Evolutionary conservation across 768 basidiomycete species (phyloP), one percentile per base, ranked within the genome.

Genomic region (Boletales sp.): DNA sequence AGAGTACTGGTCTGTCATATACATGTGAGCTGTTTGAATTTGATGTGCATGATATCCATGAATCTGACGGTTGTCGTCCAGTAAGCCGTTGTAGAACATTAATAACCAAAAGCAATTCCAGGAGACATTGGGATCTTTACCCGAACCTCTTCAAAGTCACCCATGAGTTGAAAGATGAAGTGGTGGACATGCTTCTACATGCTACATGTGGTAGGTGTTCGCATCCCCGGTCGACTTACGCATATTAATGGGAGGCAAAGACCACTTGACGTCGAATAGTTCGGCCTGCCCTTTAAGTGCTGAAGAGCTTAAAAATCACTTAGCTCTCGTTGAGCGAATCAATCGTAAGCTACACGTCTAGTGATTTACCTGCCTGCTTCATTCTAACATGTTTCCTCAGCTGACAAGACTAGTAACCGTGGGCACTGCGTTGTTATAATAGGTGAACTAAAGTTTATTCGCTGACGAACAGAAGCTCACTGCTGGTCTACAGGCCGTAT

Each of bases 111-210:
- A 5, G 17, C 17, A 4, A 32, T 12, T 19, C 3, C 47, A 73
- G 72, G 72, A 54, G 31, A 6, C 73, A 73, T 49, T 73, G 72
- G 63, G 57, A 66, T 45, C 45, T 60, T 7, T 69, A 57, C 46
- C 69, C 67, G 0, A 56, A 56, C 30, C 52, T 62, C 18, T 70
- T 66, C 19, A 14, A 49, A 3, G 47, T 68, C 10, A 66, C 64
- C 10, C 40, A 54, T 40, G 48, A 57, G 1, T 41, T 70, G 48
- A 61, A 64, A 34, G 49, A 64, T 21, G 67, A 69, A 19, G 47
- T 60, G 21, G 38, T 48, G 36, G 57, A 57, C 15, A 60, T 60
- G 55, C 54, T 69, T 33, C 41, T 64, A 15, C 61, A 67, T 44
- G 66, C 56, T 14, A 59, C 46, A 32, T 61, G 56, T 38, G 69